phyloP scores from a whole-genome alignment of 306 rosid genomes.

The Medicago arabica region DNA sequence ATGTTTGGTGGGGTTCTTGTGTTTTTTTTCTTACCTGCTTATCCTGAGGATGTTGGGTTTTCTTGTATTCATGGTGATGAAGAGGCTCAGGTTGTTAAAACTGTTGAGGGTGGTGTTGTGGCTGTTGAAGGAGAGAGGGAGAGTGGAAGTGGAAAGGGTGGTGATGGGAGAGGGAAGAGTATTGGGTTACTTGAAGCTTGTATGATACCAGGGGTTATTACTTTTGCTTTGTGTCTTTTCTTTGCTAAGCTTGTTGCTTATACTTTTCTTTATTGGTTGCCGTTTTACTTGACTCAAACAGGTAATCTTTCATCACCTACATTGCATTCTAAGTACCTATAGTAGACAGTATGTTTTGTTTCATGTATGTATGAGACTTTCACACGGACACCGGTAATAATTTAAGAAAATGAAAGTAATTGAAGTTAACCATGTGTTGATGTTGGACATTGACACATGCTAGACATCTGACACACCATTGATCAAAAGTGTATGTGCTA shows the following conservation, averaged over 20 bases:
- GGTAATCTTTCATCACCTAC: conserved; percentile 47
- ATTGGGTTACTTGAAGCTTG: conserved; percentile 77
- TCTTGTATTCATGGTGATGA: conserved; percentile 41
- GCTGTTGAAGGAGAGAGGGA: neutral
- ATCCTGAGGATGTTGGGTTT: conserved; percentile 72
- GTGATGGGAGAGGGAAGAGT: conserved; percentile 43
- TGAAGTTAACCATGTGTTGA: too few relatives aligned
- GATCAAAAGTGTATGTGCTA: too few relatives aligned
- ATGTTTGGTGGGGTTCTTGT: conserved; percentile 68
- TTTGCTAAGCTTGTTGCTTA: conserved; percentile 92
- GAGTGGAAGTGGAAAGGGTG: conserved; percentile 13
- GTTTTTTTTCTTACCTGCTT: conserved; percentile 67
- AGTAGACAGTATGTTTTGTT: neutral
- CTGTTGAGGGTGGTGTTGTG: conserved; percentile 7
- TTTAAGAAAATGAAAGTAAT: too few relatives aligned
- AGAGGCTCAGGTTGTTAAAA: conserved; percentile 49
- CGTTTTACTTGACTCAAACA: conserved; percentile 81
- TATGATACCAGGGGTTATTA: conserved; percentile 78
- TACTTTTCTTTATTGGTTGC: conserved; percentile 82
- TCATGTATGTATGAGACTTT: neutral
- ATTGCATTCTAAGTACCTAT: neutral
- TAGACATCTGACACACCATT: too few relatives aligned
- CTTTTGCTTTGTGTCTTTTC: conserved; percentile 82
- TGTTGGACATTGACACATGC: too few relatives aligned
- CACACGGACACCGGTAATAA: too few relatives aligned